Evolutionary conservation across 1,284 basidiomycete genomes (phyloP), one percentile per base, ranked within the genome.

Genomic region (Mycosarcoma mackinlayi): DNA sequence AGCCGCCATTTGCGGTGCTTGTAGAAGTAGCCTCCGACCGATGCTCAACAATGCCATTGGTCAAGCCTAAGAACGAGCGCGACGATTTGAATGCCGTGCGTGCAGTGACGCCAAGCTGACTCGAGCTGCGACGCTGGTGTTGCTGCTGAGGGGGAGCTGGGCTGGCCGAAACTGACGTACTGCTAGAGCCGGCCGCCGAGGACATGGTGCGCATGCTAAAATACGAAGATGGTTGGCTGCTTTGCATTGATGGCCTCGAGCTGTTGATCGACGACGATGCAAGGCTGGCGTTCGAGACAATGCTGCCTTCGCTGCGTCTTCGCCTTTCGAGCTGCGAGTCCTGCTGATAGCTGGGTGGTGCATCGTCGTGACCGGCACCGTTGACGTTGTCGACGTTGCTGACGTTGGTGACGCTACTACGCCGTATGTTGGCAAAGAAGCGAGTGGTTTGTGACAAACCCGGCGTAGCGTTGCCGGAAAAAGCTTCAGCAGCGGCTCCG

Each of bases 251-350:
- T 11, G 52, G 61, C 25, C 61, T 39, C 21, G 42, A 46, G 30
- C 37, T n/a, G n/a, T n/a, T 50, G 19, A 24, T 45, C 13, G 23
- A 35, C 11, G 54, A 34, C 9, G 42, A 31, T 8, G 56, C 47
- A 14, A 30, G 39, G 19, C 52, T 42, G 56, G 39, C 38, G 31
- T 44, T 41, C 18, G 63, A 56, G 10, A 55, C 34, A 28, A 59
- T 44, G 33, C 56, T 59, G 27, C 63, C 63, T 34, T 66, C 63
- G 41, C 63, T 66, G 27, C 51, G 56, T 34, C 63, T 53, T 21
- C 63, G 47, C 4, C 23, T 37, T 19, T 59, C 47, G 10, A 42
- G 41, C 13, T 40, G 50, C 1, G 42, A 41, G 19, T 44, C 27
- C 30, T 59, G 47, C 3, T 68, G 54, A 21, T 68, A 68, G 55